phyloP scores from a whole-genome alignment of 768 basidiomycete genomes.

The Tylopilus felleus region DNA sequence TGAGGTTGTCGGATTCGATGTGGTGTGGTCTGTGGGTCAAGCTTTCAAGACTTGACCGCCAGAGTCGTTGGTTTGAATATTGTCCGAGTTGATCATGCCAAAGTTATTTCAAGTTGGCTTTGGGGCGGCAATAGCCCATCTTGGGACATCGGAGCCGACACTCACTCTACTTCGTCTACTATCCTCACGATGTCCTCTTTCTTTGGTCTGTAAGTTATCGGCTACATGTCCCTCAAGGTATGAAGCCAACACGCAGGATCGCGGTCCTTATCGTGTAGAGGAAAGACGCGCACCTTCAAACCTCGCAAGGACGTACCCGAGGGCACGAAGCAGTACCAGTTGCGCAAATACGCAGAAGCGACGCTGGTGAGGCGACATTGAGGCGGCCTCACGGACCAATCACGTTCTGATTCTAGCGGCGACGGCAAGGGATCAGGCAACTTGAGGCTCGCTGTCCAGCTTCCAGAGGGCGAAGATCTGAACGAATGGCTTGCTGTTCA shows the following conservation, averaged over 20 bases:
- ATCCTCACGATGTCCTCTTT: slow-evolving; percentile 69
- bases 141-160: slow-evolving; percentile 3
- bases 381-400: neutral
- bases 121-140: slow-evolving; percentile 10
- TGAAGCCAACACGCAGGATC: slow-evolving; percentile 13
- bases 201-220: slow-evolving; percentile 70
- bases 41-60: neutral
- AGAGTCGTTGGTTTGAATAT: too few species aligned
- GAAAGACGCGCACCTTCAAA: slow-evolving; percentile 93
- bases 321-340: slow-evolving; percentile 96
- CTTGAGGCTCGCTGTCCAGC: slow-evolving; percentile 82
- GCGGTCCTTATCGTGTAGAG: slow-evolving; percentile 42
- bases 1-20: neutral
- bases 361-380: slow-evolving; percentile 56
- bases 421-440: slow-evolving; percentile 85
- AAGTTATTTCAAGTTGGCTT: neutral
- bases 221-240: neutral
- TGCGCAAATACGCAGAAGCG: slow-evolving; percentile 97
- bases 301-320: slow-evolving; percentile 93
- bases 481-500: slow-evolving; percentile 99
- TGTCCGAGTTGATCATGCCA: neutral
- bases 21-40: neutral
- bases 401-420: slow-evolving; percentile 12
- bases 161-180: slow-evolving; percentile 7
- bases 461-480: slow-evolving; percentile 95